Base-by-base conservation (phyloP, 176 grass and related monocot genomes). In the Oryza meridionalis region DNA sequence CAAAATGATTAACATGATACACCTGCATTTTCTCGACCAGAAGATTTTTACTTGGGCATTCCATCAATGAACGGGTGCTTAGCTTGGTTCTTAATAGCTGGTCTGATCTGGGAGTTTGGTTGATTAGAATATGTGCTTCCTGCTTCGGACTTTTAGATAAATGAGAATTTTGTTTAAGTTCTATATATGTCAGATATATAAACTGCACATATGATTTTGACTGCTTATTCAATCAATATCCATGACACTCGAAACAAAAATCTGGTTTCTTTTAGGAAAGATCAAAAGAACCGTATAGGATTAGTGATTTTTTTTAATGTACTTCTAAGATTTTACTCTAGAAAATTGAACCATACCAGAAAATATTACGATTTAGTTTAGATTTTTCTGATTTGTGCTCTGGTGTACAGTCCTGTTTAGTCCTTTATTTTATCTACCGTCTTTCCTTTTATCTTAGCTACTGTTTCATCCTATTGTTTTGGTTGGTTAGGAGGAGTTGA, bases 401-500 rank as follows among this genome's bases (percentile, higher is more conserved):
- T 72, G 11, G 15, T 50, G 33, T 78, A 59, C 7, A 35, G 51
- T 33, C 31, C 44, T 70, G 21, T 29, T 0, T 55, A 38, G 19
- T 10, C 17, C 12, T 65, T 59, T 37, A 9, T 37, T 68, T 37
- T 19, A 9, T 9, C 13, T 37, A 46, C 5, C 35, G 35, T 37
- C 35, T 37, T 37, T 11, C 5, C 51, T 61, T 24, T 79, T 47
- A 75, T 59, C 45, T 75, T 63, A 33, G 63, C 11, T 73, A 46
- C 14, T 35, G 22, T 67, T 74, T 75, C 8, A 64, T 73, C 24
- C 76, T 84, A 25, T 35, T 38, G 29, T 78, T 70, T 77, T 46
- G 10, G 65, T 78, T 69, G 65, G 8, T 77, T 69, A 98, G 91
- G 96, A 94, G 80, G 93, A 98, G 53, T 67, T 98, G 83, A 95